Conservation (phyloP, 2,329 filamentous ascomycete genomes). For the Monilinia vaccinii-corymbosi region DNA sequence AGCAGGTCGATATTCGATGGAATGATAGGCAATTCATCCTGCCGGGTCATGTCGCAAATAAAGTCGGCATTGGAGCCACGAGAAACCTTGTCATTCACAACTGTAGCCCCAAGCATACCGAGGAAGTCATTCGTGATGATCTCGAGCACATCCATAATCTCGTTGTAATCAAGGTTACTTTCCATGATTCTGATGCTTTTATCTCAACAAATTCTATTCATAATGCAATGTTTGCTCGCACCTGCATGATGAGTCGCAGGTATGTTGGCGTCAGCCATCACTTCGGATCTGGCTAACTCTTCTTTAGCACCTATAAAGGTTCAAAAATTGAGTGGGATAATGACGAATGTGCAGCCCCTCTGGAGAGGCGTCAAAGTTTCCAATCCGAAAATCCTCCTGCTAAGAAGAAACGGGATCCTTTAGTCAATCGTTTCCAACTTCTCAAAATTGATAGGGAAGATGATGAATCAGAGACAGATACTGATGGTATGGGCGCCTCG, state of each 20-base stretch:
- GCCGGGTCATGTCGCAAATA: slow-evolving; percentile 51
- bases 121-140: slow-evolving; percentile 57
- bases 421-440: slow-evolving; percentile 53
- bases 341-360: slow-evolving; percentile 57
- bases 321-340: slow-evolving; percentile 60
- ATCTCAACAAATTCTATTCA: slow-evolving; percentile 71
- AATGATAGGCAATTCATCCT: slow-evolving; percentile 61
- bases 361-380: slow-evolving; percentile 22
- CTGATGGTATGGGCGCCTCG: slow-evolving; percentile 8
- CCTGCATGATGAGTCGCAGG: slow-evolving; percentile 59
- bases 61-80: slow-evolving; percentile 56
- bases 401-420: slow-evolving; percentile 33
- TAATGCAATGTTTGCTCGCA: slow-evolving; percentile 65
- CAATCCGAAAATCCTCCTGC: slow-evolving; percentile 23
- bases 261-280: slow-evolving; percentile 17
- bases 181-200: slow-evolving; percentile 49
- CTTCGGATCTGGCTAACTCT: slow-evolving; percentile 8
- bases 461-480: slow-evolving; percentile 16
- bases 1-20: slow-evolving; percentile 60
- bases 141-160: slow-evolving; percentile 78
- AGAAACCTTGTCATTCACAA: slow-evolving; percentile 64
- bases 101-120: slow-evolving; percentile 49
- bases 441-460: slow-evolving; percentile 42
- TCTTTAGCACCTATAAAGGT: slow-evolving; percentile 54
- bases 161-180: slow-evolving; percentile 55